Evolutionary conservation across 371 early-diverging fungal species (phyloP).

Genomic region (Synchytrium microbalum): DNA sequence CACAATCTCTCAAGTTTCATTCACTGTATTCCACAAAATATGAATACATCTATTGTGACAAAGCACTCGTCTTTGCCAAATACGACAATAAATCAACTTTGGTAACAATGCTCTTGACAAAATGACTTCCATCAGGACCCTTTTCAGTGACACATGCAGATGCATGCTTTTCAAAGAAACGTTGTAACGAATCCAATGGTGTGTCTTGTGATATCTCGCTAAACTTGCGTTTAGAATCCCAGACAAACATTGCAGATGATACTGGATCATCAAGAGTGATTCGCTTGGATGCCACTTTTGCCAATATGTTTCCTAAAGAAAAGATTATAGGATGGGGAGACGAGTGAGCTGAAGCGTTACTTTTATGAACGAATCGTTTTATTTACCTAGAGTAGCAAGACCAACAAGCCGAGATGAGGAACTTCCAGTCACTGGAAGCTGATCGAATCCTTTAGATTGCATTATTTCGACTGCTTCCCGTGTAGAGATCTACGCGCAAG

Average conservation of each 20-base stretch:
- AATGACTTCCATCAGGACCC: conserved; percentile 38
- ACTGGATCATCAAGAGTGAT: conserved; percentile 60
- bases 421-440: conserved; percentile 77
- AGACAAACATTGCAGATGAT: conserved; percentile 74
- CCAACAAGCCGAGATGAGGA: conserved; percentile 58
- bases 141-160: conserved; percentile 81
- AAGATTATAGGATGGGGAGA: background rate
- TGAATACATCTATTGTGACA: too few relatives aligned
- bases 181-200: conserved; percentile 66
- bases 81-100: conserved; percentile 84
- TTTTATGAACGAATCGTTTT: background rate
- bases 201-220: conserved; percentile 76
- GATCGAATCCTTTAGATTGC: conserved; percentile 86
- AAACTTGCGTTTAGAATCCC: conserved; percentile 68
- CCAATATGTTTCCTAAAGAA: conserved; percentile 61
- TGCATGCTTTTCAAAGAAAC: conserved; percentile 86
- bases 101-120: conserved; percentile 74
- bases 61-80: conserved; percentile 57
- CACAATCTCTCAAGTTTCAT: too few relatives aligned
- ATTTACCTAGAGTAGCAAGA: conserved; percentile 65
- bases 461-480: conserved; percentile 78
- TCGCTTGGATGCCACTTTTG: conserved; percentile 69
- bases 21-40: too few relatives aligned
- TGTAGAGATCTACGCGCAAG: conserved; percentile 30
- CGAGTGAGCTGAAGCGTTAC: background rate